These are phyloP conservation scores for Thuja plicata DNA, from an alignment of 83 land plant genomes.

Conservation along the genomic window DNA sequence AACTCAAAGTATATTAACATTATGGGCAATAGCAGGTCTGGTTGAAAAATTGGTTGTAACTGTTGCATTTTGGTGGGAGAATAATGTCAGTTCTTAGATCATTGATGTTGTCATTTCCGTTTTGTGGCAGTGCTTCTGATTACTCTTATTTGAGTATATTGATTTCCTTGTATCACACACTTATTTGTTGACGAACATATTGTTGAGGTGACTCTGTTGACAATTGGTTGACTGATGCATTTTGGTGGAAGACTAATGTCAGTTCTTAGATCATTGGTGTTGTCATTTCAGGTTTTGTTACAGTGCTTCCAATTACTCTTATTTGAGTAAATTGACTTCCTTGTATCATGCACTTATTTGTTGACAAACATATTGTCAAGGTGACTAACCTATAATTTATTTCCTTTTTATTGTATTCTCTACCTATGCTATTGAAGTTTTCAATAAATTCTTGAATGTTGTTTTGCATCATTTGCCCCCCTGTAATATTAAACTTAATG, in stretches of 20 bases:
- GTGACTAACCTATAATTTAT: background rate
- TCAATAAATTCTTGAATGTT: background rate
- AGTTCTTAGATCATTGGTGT: background rate
- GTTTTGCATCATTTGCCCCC: background rate
- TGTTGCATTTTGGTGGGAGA: background rate
- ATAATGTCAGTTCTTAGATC: background rate
- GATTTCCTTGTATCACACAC: background rate
- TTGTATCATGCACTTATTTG: background rate
- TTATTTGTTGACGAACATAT: background rate
- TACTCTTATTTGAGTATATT: background rate
- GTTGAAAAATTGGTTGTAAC: background rate
- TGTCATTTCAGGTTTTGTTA: background rate
- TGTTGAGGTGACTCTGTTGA: background rate
- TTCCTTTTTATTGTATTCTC: background rate
- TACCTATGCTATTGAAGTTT: background rate
- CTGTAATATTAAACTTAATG: background rate
- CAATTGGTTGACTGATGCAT: background rate
- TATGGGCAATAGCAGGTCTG: background rate
- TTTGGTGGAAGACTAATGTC: background rate
- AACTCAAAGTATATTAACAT: background rate
- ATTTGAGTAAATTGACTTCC: background rate
- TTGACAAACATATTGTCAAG: background rate
- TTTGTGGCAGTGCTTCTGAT: background rate
- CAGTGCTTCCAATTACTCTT: background rate
- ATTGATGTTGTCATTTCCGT: background rate